phyloP scores from a whole-genome alignment of 768 basidiomycete genomes.

The Mrakia gelida region DNA sequence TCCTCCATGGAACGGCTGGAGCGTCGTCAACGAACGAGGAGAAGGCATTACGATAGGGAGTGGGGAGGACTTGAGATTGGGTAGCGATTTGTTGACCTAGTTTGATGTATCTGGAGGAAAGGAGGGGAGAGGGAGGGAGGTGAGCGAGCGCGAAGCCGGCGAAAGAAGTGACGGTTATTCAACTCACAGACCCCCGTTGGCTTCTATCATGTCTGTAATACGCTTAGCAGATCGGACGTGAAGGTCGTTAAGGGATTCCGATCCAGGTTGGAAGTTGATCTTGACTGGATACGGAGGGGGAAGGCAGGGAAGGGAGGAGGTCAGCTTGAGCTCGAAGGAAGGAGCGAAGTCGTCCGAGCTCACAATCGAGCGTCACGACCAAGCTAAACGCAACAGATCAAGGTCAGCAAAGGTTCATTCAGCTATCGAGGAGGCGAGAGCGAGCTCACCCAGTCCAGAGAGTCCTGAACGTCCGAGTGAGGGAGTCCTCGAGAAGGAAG shows the following conservation, averaged over 20 bases:
- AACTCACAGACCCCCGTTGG: slow-evolving; percentile 59
- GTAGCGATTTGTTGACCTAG: slow-evolving; percentile 67
- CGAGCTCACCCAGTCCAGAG: slow-evolving; percentile 17
- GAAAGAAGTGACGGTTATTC: slow-evolving; percentile 52
- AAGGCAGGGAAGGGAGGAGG: slow-evolving; percentile 45
- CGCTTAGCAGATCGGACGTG: slow-evolving; percentile 80
- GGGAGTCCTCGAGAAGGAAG: slow-evolving; percentile 30
- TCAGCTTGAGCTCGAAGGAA: background rate
- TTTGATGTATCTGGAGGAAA: slow-evolving; percentile 34
- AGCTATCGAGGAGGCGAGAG: background rate
- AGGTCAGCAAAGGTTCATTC: too few species aligned
- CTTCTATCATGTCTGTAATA: slow-evolving; percentile 66
- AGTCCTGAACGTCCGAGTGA: slow-evolving; percentile 24
- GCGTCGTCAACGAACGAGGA: slow-evolving; percentile 81
- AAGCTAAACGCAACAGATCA: background rate
- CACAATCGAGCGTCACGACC: slow-evolving; percentile 28
- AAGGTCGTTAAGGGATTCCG: slow-evolving; percentile 66
- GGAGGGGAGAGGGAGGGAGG: background rate
- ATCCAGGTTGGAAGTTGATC: slow-evolving; percentile 69
- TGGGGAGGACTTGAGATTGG: slow-evolving; percentile 78
- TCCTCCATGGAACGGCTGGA: slow-evolving; percentile 56
- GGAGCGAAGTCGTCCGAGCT: background rate
- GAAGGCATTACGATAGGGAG: slow-evolving; percentile 75
- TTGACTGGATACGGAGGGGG: slow-evolving; percentile 73
- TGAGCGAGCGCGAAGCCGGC: slow-evolving; percentile 50